Evolutionary conservation across 169 alveolate species (phyloP), one percentile per base, ranked within the genome.

Genomic region (Plasmodium ovale): DNA sequence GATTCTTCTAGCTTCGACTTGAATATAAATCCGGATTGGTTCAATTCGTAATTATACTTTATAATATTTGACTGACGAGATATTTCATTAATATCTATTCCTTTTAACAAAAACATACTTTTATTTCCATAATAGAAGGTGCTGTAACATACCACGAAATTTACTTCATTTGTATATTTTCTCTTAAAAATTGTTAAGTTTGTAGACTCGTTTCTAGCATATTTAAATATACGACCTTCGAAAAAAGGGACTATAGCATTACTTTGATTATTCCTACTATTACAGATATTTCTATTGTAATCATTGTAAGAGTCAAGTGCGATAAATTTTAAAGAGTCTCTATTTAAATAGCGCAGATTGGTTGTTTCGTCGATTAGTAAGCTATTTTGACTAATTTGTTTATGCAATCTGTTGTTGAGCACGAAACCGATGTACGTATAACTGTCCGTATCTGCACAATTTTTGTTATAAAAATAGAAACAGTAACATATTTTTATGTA

Each of bases 401-500:
- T 51, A 1, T 42, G 21, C 54, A 54, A 65, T 6, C 33, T 67
- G 21, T 82, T 39, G 60, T 82, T 82, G 14, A 67, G 39, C 21
- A 82, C 72, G 14, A 82, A 39, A 7, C 90, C 90, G 29, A 82
- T 51, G 51, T 82, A 53, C 67, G 59, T 21, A 58, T 53, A 82
- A 67, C 39, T 54, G 23, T 59, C 67, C 7, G 54, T 39, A 70
- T 64, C 69, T 54, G 47, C 25, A 47, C 90, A 82, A 67, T 67
- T 68, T 33, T 59, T 19, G 47, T 42, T 53, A 82, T 39, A 39
- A 64, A 65, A 67, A 47, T 51, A 68, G 27, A 82, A 82, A 23
- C 90, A 82, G 12, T 82, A 82, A 70, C 90, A 82, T 64, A 82
- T 82, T 64, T 82, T 82, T 31, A 82, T 27, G 39, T 77, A 33